Percentiles rank a stretch among this genome's conserved stretches.
Evolutionary conservation across 495 filamentous ascomycete species (phyloP).

Genomic region (Lophium mytilinum): DNA sequence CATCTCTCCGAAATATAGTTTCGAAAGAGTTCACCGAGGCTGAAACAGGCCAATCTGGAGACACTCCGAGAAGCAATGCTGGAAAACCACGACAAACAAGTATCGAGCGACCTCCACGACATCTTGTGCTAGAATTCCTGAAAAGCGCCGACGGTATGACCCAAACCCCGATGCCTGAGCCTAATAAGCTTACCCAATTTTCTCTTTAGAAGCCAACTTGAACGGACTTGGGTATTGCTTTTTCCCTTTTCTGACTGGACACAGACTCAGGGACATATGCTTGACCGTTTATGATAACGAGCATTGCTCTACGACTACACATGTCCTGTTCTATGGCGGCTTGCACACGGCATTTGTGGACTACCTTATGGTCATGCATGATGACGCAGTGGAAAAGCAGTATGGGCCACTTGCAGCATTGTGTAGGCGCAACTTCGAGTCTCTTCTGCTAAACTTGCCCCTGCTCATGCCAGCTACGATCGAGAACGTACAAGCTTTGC

Average conservation of each 20-base stretch:
- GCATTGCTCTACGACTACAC: slow-evolving; percentile 12
- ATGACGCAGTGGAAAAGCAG: too few species aligned
- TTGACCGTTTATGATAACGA: slow-evolving; percentile 30
- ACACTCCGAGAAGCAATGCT: too few species aligned
- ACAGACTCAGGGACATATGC: slow-evolving; percentile 36
- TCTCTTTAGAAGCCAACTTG: slow-evolving; percentile 1
- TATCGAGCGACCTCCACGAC: slow-evolving; percentile 14
- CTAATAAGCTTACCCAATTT: not conserved
- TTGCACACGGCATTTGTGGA: slow-evolving; percentile 34
- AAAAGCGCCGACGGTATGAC: slow-evolving; percentile 6
- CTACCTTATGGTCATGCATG: too few species aligned
- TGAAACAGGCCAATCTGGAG: too few species aligned
- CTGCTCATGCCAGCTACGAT: slow-evolving; percentile 49
- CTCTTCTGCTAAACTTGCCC: slow-evolving; percentile 42
- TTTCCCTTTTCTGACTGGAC: slow-evolving; percentile 38
- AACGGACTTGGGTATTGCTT: slow-evolving; percentile 12
- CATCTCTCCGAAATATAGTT: slow-evolving; percentile 41
- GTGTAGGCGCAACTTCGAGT: too few species aligned
- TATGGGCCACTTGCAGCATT: too few species aligned
- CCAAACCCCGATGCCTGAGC: not conserved
- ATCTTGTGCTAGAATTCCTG: slow-evolving; percentile 5
- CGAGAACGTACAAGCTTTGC: slow-evolving; percentile 52
- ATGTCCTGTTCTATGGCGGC: slow-evolving; percentile 48
- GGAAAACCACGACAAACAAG: too few species aligned
- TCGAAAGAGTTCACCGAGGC: too few species aligned